Conservation (phyloP, 2,329 filamentous ascomycete species). For the Fusarium tanahbumbuense region DNA sequence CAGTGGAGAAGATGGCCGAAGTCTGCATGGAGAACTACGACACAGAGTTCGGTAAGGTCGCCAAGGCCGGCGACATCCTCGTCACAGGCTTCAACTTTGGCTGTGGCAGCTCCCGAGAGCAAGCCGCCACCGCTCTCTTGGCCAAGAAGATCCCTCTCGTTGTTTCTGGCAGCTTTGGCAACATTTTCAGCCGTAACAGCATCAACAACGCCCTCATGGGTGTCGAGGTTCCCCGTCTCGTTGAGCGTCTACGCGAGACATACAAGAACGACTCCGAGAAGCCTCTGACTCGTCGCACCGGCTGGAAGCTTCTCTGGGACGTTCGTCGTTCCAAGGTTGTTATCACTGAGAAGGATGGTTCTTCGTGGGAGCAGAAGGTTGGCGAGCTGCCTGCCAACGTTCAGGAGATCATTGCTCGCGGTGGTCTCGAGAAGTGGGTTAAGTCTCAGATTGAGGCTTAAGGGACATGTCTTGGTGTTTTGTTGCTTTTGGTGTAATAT, state of each 20-base stretch:
- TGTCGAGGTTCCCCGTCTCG: conserved; percentile 74
- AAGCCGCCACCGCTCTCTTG: conserved; percentile 84
- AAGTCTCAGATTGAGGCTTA: conserved; percentile 69
- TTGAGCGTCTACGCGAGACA: conserved; percentile 72
- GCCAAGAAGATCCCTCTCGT: conserved; percentile 85
- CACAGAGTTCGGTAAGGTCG: conserved; percentile 70
- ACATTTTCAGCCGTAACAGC: conserved; percentile 82
- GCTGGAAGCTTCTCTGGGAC: conserved; percentile 88
- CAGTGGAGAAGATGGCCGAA: conserved; percentile 82
- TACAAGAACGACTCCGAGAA: conserved; percentile 65
- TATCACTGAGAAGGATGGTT: conserved; percentile 75
- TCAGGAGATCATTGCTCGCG: conserved; percentile 83
- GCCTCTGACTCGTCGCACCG: conserved; percentile 76
- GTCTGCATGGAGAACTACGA: conserved; percentile 98
- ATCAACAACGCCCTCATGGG: conserved; percentile 84
- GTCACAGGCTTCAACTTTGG: conserved; percentile 92
- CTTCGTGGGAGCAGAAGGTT: conserved; percentile 82
- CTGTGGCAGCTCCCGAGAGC: conserved; percentile 80
- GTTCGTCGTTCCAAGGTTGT: conserved; percentile 76
- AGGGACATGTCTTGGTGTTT: not conserved
- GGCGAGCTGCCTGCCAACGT: conserved; percentile 87
- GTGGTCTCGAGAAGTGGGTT: conserved; percentile 86
- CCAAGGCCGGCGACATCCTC: conserved; percentile 79
- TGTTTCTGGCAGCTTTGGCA: conserved; percentile 82
- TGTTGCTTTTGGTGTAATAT: conserved; percentile 17